Conservation (phyloP, 225 moss, liverwort and hornwort species). For the Marchantia paleacea region DNA sequence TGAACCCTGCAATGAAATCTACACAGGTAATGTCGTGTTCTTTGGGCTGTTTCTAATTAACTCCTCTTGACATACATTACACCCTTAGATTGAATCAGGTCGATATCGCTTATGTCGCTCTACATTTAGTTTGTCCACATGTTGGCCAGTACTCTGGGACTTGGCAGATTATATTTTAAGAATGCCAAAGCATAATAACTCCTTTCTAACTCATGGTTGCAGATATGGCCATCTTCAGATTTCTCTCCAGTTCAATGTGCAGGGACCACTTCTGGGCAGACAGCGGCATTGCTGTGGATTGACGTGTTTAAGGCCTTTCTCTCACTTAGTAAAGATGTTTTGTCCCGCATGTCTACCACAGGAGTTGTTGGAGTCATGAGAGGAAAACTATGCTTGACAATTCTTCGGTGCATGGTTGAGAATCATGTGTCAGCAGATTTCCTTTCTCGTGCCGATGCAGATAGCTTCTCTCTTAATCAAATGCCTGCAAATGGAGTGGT, state of each 20-base stretch:
- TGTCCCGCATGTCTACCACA: constrained; percentile 58
- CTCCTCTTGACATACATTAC: neutral
- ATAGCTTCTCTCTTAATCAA: constrained; percentile 50
- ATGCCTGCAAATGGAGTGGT: constrained; percentile 65
- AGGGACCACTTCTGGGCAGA: constrained; percentile 51
- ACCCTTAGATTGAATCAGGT: neutral
- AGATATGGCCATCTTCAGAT: constrained; percentile 86
- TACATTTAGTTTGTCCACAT: neutral
- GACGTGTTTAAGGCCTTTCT: constrained; percentile 73
- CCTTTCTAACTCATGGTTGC: constrained; percentile 5
- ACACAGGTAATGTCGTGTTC: constrained; percentile 46
- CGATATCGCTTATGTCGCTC: neutral
- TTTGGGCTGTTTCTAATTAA: neutral
- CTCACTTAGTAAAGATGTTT: constrained; percentile 56
- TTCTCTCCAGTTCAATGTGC: constrained; percentile 49
- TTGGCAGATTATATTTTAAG: neutral
- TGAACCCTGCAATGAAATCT: constrained; percentile 75
- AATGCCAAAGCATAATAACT: neutral
- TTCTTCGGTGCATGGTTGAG: constrained; percentile 81
- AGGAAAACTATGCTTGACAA: constrained; percentile 75
- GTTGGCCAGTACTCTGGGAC: neutral
- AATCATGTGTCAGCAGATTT: constrained; percentile 80
- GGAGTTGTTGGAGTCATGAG: constrained; percentile 66
- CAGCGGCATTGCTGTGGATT: constrained; percentile 61
- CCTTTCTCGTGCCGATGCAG: constrained; percentile 70